Conservation (phyloP, 2,329 filamentous ascomycete genomes). For the Penicillium capsulatum region DNA sequence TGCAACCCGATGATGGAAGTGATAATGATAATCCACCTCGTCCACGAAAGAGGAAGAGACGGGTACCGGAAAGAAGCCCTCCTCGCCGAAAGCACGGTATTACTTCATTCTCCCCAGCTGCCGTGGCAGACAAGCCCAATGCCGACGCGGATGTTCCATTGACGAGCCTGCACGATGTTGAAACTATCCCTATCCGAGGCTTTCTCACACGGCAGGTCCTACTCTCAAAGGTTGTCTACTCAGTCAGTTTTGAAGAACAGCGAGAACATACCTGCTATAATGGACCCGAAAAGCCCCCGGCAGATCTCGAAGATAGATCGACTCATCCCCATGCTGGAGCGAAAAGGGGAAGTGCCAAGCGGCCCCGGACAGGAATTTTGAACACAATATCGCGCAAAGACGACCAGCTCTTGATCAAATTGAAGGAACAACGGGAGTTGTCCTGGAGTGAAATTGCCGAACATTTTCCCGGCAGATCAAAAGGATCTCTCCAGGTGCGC, state of each 20-base stretch:
- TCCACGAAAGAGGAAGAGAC: conserved; percentile 3
- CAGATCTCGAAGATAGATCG: conserved; percentile 2
- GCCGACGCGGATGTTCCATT: conserved; percentile 1
- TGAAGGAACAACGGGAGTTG: conserved; percentile 9
- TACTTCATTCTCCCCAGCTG: conserved; percentile 1
- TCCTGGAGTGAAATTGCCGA: conserved; percentile 8
- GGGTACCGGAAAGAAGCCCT: not conserved
- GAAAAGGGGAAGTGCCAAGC: not conserved
- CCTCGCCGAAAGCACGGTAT: conserved; percentile 4
- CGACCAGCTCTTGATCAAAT: conserved; percentile 11
- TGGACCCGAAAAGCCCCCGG: not conserved
- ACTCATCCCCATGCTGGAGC: conserved; percentile 2
- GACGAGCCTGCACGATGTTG: conserved; percentile 7
- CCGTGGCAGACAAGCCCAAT: conserved; percentile 3
- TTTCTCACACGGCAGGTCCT: conserved; percentile 9
- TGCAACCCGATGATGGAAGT: not conserved
- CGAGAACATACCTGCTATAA: conserved; percentile 6
- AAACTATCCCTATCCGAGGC: conserved; percentile 13
- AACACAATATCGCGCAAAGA: conserved; percentile 2
- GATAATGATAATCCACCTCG: not conserved
- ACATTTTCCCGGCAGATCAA: conserved; percentile 9
- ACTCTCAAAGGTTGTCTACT: conserved; percentile 11
- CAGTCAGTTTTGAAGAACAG: conserved; percentile 11
- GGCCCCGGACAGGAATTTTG: not conserved
- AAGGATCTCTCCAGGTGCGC: conserved; percentile 11